Evolutionary conservation across 345 rosid genomes (phyloP), one percentile per base, ranked within the genome.

Genomic region (Excoecaria cochinchinensis): DNA sequence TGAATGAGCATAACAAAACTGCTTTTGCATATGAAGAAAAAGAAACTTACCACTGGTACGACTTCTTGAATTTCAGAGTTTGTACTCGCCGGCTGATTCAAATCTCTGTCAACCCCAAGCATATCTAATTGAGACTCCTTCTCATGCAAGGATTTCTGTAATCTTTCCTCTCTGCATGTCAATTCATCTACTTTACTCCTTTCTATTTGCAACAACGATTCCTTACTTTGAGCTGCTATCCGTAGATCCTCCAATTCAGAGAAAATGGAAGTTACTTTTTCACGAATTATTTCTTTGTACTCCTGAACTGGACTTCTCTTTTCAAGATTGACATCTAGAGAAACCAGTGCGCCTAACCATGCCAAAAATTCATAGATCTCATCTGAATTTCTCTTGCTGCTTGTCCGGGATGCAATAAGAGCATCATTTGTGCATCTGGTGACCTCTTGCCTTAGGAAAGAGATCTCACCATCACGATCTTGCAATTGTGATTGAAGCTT

Each of bases 381-480:
- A 69, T 86, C 86, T 39, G 90, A 86, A 73, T 80, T 84, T 78
- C 80, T 83, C 78, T 82, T 93, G 52, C 75, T 82, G 80, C 81
- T 79, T 75, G 83, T 79, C 76, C 90, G 98, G 65, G 97, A 89
- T 75, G 95, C 84, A 76, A 69, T 87, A 82, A 91, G 94, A 86
- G 79, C 94, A 46, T 91, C 98, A 82, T 91, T 86, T 73, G 97
- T 91, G 82, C 94, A 93, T 85, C 97, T 90, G 38, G 98, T 92
- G 74, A 93, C 97, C 84, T 95, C 99, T 83, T 95, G 95, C 84
- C 99, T 90, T 66, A 95, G 87, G 90, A 91, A 92, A 77, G 99
- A 95, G 68, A 95, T 85, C 88, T 95, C 98, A 51, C 87, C 78
- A 86, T 91, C 96, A 64, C 93, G 92, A 77, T 95, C 97, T 83